phyloP scores from a whole-genome alignment of 1,139 yeast genomes.

The Hemisphaericaspora xylanilytica region DNA sequence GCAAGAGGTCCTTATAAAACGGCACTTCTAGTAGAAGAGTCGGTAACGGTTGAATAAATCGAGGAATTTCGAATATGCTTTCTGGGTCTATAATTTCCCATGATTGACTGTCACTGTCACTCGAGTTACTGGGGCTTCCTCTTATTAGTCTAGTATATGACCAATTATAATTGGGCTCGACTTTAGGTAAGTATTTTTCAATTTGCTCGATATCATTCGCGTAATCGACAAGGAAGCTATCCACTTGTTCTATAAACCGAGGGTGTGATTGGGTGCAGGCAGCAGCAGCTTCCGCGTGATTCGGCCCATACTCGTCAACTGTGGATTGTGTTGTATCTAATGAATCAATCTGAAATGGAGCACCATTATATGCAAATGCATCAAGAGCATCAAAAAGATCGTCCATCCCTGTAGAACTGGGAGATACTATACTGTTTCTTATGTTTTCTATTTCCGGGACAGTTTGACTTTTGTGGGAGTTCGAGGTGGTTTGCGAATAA shows the following conservation, averaged over 20 bases:
- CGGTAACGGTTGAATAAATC: slow-evolving; percentile 55
- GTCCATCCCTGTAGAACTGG: slow-evolving; percentile 23
- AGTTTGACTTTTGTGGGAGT: too few species aligned
- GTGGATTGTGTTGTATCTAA: not conserved
- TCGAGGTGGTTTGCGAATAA: too few species aligned
- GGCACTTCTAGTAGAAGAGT: slow-evolving; percentile 58
- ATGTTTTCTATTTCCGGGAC: not conserved
- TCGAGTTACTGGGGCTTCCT: not conserved
- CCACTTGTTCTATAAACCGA: slow-evolving; percentile 3
- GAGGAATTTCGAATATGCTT: slow-evolving; percentile 36
- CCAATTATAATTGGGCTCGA: slow-evolving; percentile 2
- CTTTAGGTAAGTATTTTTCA: slow-evolving; percentile 18
- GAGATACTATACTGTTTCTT: slow-evolving; percentile 3
- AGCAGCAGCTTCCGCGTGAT: not conserved
- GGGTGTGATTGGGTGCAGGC: not conserved
- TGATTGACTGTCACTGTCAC: not conserved
- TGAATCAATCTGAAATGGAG: not conserved
- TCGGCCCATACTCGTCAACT: not conserved
- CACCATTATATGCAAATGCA: slow-evolving; percentile 18
- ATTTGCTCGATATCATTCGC: slow-evolving; percentile 23
- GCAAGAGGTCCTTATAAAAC: slow-evolving; percentile 56
- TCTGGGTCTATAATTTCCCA: not conserved
- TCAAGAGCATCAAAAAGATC: slow-evolving; percentile 29
- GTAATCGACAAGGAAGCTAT: slow-evolving; percentile 18
- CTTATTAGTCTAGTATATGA: not conserved